Evolutionary conservation across 176 grass and related monocot species (phyloP), one percentile per base, ranked within the genome.

Genomic region (Miscanthus lutarioriparius): DNA sequence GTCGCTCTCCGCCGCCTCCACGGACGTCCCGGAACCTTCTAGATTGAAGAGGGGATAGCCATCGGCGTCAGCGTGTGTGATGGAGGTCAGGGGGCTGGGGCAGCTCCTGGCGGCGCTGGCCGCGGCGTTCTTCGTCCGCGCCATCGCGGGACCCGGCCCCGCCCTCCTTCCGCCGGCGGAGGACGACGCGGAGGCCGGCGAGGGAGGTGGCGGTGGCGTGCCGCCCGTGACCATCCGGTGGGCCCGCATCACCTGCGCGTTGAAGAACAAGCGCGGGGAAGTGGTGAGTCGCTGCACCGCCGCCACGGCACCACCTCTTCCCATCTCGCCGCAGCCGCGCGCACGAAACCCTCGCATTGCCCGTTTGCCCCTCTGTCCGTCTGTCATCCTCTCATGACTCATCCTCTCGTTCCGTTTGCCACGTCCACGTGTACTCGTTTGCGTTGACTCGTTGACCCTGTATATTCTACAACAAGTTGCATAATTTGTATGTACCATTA

Each of bases 31-130:
- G 39, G 82, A 76, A 32, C 49, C 32, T 64, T 72, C 83, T 6
- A 25, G 62, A 68, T 39, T 5, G 44, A 47, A 47, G 9, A 6
- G 14, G 26, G 11, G 28, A 3, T 22, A 19, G 44, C 63, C 33
- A 8, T 22, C 54, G 3, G 1, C 54, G 62, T 38, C 7, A 6
- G 27, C 14, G 74, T 20, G 56, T 26, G 86, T 3, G 36, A 89
- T 98, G 76, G 93, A 92, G 67, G 81, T 88, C 41, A 90, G 26
- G 67, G 87, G 87, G 25, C 15, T 98, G 54, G 91, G 91, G 8
- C 93, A 89, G 85, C 74, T 98, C 70, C 91, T 95, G 68, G 87
- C 92, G 13, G 95, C 95, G 72, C 80, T 98, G 26, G 95, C 92
- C 15, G 89, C 91, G 6, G 93, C 91, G 27, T 79, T 98, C 45